Evolutionary conservation across 225 moss, liverwort and hornwort genomes (phyloP).

Genomic region (Pleurozium schreberi): DNA sequence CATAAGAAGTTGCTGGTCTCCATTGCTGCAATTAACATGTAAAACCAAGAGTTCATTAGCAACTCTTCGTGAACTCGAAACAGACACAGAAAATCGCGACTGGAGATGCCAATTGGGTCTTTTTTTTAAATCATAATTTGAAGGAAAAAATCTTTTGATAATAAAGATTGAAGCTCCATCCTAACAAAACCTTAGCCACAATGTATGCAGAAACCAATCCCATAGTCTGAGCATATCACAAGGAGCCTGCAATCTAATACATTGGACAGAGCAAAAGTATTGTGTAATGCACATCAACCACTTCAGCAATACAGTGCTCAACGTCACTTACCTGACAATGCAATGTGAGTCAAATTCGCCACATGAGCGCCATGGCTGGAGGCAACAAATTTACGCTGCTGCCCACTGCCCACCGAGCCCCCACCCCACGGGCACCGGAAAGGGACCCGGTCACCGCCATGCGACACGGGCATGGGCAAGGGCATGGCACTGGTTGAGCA

Average conservation of each 20-base stretch:
- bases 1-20: slow-evolving; percentile 55
- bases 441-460: not conserved
- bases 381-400: not conserved
- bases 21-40: slow-evolving; percentile 45
- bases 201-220: not conserved
- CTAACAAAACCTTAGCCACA: not conserved
- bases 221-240: not conserved
- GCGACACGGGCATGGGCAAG: not conserved
- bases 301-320: not conserved
- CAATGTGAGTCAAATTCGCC: slow-evolving; percentile 90
- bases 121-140: not conserved
- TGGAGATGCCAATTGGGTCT: not conserved
- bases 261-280: not conserved
- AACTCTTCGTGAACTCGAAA: not conserved
- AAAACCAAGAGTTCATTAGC: not conserved
- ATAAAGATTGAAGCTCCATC: not conserved
- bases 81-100: not conserved
- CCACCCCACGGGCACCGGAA: not conserved
- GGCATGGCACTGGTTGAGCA: not conserved
- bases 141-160: not conserved
- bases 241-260: not conserved
- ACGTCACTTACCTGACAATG: slow-evolving; percentile 47
- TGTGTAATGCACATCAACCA: not conserved
- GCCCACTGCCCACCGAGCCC: not conserved
- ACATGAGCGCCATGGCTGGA: too few species aligned